Base-by-base conservation (phyloP, 1,284 basidiomycete genomes). In the Xerocomus nothofagi region DNA sequence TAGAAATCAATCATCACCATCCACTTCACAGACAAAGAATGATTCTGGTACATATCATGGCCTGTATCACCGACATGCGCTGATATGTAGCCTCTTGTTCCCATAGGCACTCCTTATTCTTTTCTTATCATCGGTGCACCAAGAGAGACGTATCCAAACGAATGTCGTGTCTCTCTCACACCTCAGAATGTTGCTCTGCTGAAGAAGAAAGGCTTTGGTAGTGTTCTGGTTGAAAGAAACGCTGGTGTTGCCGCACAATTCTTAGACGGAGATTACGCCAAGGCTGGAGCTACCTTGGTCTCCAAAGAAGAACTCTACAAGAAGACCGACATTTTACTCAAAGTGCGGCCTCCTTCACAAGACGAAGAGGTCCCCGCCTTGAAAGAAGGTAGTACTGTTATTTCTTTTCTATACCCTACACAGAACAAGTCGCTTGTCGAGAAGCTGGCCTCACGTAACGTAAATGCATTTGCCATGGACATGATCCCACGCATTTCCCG, bases 401-500 rank as follows among this genome's bases (percentile, higher is more conserved):
- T 93, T 56, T 90, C 88, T n/a, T 89, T 93, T 68, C 67, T 93
- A 58, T 88, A 91, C 69, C 88, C 91, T 15, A 75, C 80, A 24
- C 88, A 91, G 70, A 92, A 92, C 72, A 84, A 84, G 65, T 69
- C 74, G 26, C 74, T 87, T 43, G 81, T 91, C 32, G 81, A 90
- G 56, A 74, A 75, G 45, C 71, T 92, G 57, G 79, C 83, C 11
- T 69, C 76, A 21, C 78, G 80, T 48, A 81, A 80, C 51, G 75
- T 84, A 37, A 89, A 83, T 50, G 80, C 80, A 24, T 88, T 67
- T 49, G 81, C 77, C 3, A 93, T 93, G 90, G 90, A 93, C 66
- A 83, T 87, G 79, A 89, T 93, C 71, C 90, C 90, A 57, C 81
- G 90, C 52, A 91, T 93, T 58, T 91, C 88, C 49, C 80, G 90